These are phyloP conservation scores for Sclerotinia glacialis DNA, from an alignment of 2,329 filamentous ascomycete genomes.

Conservation along the genomic window DNA sequence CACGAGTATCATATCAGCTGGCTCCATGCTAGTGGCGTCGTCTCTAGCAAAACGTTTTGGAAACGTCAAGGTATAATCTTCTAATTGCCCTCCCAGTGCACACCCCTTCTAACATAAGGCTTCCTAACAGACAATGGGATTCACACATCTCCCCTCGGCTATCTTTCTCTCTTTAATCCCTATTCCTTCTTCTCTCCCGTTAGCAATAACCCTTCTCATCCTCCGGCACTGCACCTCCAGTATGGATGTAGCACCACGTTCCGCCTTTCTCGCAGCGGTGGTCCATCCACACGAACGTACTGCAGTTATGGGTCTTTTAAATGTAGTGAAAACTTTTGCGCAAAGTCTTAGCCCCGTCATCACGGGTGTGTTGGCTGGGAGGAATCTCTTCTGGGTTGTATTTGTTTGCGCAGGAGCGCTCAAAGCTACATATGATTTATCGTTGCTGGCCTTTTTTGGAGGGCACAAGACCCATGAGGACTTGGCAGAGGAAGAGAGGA, in stretches of 20 bases:
- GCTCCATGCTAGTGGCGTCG: conserved; percentile 52
- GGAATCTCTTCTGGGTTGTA: conserved; percentile 56
- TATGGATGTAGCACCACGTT: conserved; percentile 70
- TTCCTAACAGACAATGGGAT: conserved; percentile 62
- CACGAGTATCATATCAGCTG: conserved; percentile 51
- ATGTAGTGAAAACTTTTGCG: conserved; percentile 64
- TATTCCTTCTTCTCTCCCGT: conserved; percentile 49
- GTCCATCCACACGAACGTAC: conserved; percentile 65
- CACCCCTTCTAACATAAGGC: neutral
- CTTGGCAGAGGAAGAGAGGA: conserved; percentile 28
- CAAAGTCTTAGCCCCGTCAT: conserved; percentile 61
- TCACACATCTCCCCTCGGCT: conserved; percentile 68
- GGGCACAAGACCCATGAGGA: conserved; percentile 38
- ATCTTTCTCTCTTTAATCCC: conserved; percentile 63
- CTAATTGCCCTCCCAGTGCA: conserved; percentile 31
- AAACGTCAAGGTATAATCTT: conserved; percentile 57
- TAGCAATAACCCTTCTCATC: conserved; percentile 59
- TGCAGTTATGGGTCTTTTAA: conserved; percentile 67
- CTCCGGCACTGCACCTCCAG: conserved; percentile 60
- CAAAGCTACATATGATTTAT: conserved; percentile 61
- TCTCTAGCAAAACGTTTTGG: conserved; percentile 55
- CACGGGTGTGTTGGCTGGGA: conserved; percentile 60
- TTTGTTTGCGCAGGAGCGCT: conserved; percentile 62
- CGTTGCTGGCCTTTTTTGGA: conserved; percentile 51
- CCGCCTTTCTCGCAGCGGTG: conserved; percentile 65